Base-by-base conservation (phyloP, 2,329 filamentous ascomycete species). In the Sporothrix globosa region DNA sequence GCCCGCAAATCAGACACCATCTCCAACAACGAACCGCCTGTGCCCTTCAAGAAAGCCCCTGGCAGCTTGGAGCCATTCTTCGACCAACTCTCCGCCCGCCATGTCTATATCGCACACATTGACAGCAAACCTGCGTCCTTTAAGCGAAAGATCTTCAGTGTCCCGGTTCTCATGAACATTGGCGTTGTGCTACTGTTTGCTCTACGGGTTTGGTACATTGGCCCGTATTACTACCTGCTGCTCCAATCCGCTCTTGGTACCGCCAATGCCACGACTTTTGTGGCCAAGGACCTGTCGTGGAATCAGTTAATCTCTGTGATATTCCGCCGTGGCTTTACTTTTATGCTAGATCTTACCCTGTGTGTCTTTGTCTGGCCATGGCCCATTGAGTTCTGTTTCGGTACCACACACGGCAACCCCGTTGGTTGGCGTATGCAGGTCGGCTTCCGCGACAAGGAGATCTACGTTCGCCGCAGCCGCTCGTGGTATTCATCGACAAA, bases 91-190 rank as follows among this genome's bases (percentile, higher is more conserved):
- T 86, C 88, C 71, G 83, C 86, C 70, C 81, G 86, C 70, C 88
- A 92, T 79, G 86, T 97, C 78, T 97, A 97, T 85, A 87, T 97
- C 76, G 85, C 91, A 41, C 93, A 97, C 82, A 83, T 97, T 80
- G 94, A 97, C 83, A 82, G 81, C 72, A 89, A 91, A 73, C 88
- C 90, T 0, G 80, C 81, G 24, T 83, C 85, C 39, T 88, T 94
- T 81, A 97, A 97, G 81, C 87, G 87, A 78, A 91, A 92, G 76
- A 91, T 96, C 76, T 97, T 97, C 80, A 76, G 88, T 63, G 89
- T 97, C 0, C 93, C 94, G 19, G 84, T 93, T 21, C 79, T 89
- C 21, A 88, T 97, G 81, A 97, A 97, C 80, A 70, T 91, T 46
- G 80, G 82, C 74, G 88, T 97, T 70, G 82, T 84, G 10, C 76